Percentiles rank a stretch among this genome's conserved stretches.
These are phyloP conservation scores for Artemisia argyi DNA, from an alignment of 129 eudicot species.

Conservation along the genomic window DNA sequence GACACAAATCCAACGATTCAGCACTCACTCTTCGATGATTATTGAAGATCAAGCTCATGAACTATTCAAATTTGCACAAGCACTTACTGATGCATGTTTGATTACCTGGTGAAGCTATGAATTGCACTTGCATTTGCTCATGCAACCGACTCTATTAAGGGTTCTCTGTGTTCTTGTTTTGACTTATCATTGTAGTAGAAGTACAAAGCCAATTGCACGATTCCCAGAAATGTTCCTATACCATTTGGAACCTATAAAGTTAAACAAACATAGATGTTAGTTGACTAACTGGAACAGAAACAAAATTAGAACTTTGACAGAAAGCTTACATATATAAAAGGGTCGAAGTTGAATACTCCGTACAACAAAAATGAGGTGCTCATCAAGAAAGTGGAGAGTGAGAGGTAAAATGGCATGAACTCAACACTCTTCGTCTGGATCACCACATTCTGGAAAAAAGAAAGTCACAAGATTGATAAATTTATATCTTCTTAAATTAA, in stretches of 20 bases:
- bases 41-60: slow-evolving; percentile 28
- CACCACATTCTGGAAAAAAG: slow-evolving; percentile 64
- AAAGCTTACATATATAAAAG: slow-evolving; percentile 67
- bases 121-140: slow-evolving; percentile 29
- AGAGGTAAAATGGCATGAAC: slow-evolving; percentile 91
- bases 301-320: neutral
- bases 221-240: slow-evolving; percentile 68
- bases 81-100: slow-evolving; percentile 1
- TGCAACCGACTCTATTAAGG: slow-evolving; percentile 62
- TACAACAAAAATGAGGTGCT: slow-evolving; percentile 77
- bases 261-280: slow-evolving; percentile 19
- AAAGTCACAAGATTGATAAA: neutral
- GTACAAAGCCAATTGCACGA: slow-evolving; percentile 56
- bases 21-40: slow-evolving; percentile 20
- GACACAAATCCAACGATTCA: slow-evolving; percentile 11
- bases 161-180: slow-evolving; percentile 44
- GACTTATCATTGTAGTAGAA: slow-evolving; percentile 46
- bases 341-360: slow-evolving; percentile 75
- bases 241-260: slow-evolving; percentile 81
- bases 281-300: neutral
- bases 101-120: slow-evolving; percentile 14
- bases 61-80: slow-evolving; percentile 7
- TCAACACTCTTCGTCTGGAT: slow-evolving; percentile 79
- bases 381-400: slow-evolving; percentile 80
- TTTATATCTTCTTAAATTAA: neutral